phyloP scores from a whole-genome alignment of 805 yeast species.

The Wickerhamomyces kurtzmanii region DNA sequence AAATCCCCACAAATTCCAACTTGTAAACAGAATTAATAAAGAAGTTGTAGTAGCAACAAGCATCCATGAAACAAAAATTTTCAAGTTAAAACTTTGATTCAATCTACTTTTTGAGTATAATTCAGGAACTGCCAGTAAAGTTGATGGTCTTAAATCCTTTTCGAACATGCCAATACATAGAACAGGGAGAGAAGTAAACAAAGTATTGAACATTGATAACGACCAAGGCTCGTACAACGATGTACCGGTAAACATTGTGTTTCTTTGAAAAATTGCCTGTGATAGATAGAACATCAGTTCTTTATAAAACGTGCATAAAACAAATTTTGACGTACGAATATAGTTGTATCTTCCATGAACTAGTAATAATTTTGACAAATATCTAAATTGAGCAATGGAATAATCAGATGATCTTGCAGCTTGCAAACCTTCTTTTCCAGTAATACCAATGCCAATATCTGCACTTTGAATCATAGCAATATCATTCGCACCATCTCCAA shows the following conservation, averaged over 20 bases:
- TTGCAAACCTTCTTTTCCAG: conserved; percentile 95
- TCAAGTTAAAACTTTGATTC: conserved; percentile 64
- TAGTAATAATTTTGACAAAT: conserved; percentile 65
- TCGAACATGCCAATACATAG: conserved; percentile 93
- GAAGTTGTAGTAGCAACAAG: conserved; percentile 65
- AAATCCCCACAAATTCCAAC: conserved; percentile 64
- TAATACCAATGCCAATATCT: conserved; percentile 94
- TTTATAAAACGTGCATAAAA: conserved; percentile 89
- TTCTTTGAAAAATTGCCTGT: conserved; percentile 79
- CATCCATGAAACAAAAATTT: conserved; percentile 71
- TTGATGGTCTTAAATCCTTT: conserved; percentile 80
- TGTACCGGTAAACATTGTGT: conserved; percentile 84
- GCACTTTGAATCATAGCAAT: conserved; percentile 99
- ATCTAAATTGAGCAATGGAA: conserved; percentile 91
- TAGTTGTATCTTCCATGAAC: conserved; percentile 97
- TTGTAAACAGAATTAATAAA: conserved; percentile 56
- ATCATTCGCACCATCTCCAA: conserved; percentile 99
- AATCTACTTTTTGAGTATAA: conserved; percentile 69
- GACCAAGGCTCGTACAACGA: conserved; percentile 95
- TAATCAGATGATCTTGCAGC: conserved; percentile 95
- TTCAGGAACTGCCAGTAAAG: conserved; percentile 87
- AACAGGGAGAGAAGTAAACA: conserved; percentile 90
- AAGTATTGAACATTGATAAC: conserved; percentile 90
- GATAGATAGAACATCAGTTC: conserved; percentile 84
- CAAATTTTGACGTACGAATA: conserved; percentile 83